A percentile compares a stretch with the other conserved stretches of the same genome.
Conservation (phyloP, 257 asterid genomes). For the Gardenia jasminoides region DNA sequence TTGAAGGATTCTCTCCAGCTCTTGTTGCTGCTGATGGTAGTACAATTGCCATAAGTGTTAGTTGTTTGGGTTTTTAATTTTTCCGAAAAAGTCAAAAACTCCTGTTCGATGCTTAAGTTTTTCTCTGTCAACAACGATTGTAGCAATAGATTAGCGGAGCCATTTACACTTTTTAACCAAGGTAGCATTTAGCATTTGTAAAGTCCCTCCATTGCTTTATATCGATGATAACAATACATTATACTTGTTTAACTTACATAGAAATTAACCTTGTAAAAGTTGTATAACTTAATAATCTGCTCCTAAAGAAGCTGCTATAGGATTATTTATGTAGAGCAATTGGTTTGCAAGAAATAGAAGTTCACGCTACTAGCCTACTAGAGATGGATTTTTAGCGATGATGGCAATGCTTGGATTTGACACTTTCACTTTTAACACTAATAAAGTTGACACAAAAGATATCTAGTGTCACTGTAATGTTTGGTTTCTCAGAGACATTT, state of each 20-base stretch:
- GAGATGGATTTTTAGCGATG: neutral
- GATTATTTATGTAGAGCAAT: neutral
- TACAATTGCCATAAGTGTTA: neutral
- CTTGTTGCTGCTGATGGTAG: neutral
- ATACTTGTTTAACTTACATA: too few relatives aligned
- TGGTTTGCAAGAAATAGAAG: neutral
- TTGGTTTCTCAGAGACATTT: neutral
- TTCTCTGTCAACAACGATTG: neutral
- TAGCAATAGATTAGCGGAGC: neutral
- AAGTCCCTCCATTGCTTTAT: neutral
- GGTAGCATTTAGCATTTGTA: neutral
- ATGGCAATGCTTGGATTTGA: too few relatives aligned
- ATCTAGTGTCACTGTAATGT: neutral
- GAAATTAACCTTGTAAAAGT: neutral
- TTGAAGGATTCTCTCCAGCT: constrained; percentile 14
- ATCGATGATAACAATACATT: neutral
- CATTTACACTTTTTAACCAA: neutral
- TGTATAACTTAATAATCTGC: neutral
- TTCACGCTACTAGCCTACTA: neutral
- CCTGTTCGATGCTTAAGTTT: neutral
- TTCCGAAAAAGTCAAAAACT: neutral
- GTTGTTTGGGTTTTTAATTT: neutral
- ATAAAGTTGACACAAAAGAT: too few relatives aligned
- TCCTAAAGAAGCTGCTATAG: neutral
- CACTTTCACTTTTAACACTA: too few relatives aligned